Conservation (phyloP, 352 stramenopile species). For the Globisporangium solare region DNA sequence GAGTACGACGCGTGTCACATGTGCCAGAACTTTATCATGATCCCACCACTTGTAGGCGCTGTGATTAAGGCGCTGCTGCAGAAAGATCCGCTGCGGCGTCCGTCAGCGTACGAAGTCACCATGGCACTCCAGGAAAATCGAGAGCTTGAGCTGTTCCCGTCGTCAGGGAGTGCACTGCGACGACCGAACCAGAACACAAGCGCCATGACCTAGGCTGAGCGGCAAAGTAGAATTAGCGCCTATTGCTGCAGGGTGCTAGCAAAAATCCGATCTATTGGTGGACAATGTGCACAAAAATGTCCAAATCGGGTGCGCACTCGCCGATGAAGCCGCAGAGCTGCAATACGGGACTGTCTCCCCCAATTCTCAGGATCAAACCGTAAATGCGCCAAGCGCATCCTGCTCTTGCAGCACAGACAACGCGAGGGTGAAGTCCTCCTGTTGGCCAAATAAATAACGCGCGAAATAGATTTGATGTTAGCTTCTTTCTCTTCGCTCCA, state of each 20-base stretch:
- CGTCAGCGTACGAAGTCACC: conserved; percentile 70
- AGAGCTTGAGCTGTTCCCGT: conserved; percentile 47
- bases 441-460: not conserved
- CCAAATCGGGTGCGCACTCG: no score
- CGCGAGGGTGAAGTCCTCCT: conserved; percentile 65
- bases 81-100: conserved; percentile 54
- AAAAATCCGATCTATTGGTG: no score
- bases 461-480: not conserved
- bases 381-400: conserved; percentile 31
- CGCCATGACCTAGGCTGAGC: not conserved
- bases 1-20: conserved; percentile 51
- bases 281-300: no score
- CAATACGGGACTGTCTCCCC: no score
- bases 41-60: conserved; percentile 64
- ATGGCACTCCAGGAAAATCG: conserved; percentile 64
- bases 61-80: conserved; percentile 80
- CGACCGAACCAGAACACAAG: conserved; percentile 5
- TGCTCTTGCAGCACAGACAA: conserved; percentile 64
- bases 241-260: no score
- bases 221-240: no score
- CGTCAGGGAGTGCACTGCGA: conserved; percentile 5
- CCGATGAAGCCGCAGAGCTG: no score
- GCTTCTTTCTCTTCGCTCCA: not conserved
- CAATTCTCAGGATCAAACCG: conserved; percentile 8
- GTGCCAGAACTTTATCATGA: conserved; percentile 77